Percentiles rank a stretch among this genome's conserved stretches.
phyloP scores from a whole-genome alignment of 1,139 yeast genomes.

The Casaregolazyma suthepensis region DNA sequence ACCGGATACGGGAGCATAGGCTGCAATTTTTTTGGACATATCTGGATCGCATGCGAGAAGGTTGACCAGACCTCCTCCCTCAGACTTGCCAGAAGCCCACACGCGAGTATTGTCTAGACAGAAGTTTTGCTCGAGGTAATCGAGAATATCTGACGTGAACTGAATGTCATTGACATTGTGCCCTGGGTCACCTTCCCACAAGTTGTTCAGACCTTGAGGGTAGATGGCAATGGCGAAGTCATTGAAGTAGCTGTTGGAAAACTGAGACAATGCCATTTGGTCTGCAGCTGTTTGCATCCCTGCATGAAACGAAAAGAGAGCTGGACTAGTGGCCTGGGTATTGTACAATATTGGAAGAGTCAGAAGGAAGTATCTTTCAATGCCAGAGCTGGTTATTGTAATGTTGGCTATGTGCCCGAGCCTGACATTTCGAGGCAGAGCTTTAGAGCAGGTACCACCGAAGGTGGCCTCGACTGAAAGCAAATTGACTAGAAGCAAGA shows the following conservation, averaged over 20 bases:
- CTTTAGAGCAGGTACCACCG: not conserved
- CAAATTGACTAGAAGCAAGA: not conserved
- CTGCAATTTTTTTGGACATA: conserved; percentile 42
- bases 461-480: not conserved
- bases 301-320: conserved; percentile 7
- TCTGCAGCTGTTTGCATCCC: conserved; percentile 5
- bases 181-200: conserved; percentile 9
- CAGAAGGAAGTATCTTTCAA: conserved; percentile 2
- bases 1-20: conserved; percentile 30
- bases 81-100: conserved; percentile 9
- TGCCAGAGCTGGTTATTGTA: conserved; percentile 6
- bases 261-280: conserved; percentile 4
- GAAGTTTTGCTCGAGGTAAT: conserved; percentile 2
- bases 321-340: not conserved
- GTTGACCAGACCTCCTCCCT: conserved; percentile 8
- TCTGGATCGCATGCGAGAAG: conserved; percentile 39
- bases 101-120: conserved; percentile 6
- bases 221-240: conserved; percentile 8
- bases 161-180: conserved; percentile 6
- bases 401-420: conserved; percentile 2
- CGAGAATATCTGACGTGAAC: conserved; percentile 8
- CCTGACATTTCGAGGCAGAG: not conserved
- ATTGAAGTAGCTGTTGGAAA: conserved; percentile 5
- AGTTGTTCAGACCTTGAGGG: conserved; percentile 6
- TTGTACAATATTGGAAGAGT: conserved; percentile 1